Evolutionary conservation across 768 basidiomycete species (phyloP).

Genomic region (Pulveroboletus sp.): DNA sequence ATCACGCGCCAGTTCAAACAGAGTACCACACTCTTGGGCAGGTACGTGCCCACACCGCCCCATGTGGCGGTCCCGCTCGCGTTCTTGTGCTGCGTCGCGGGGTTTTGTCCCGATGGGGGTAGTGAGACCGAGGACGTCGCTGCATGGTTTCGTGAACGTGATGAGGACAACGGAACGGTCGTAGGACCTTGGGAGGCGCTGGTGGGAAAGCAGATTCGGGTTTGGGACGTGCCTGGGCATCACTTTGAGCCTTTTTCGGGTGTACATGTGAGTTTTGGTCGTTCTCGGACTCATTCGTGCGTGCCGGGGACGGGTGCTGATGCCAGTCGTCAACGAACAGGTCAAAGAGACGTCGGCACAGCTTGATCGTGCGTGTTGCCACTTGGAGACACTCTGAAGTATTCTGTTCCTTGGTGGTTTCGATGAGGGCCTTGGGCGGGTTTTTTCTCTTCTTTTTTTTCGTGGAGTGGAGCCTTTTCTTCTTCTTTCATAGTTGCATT

Average conservation of each 20-base stretch:
- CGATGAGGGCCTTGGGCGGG: no score
- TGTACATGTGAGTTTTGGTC: slow-evolving; percentile 41
- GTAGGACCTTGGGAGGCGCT: slow-evolving; percentile 47
- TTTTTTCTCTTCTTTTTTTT: no score
- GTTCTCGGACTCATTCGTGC: no score
- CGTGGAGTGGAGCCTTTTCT: no score
- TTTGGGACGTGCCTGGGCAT: slow-evolving; percentile 58
- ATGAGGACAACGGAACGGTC: slow-evolving; percentile 23
- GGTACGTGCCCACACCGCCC: slow-evolving; percentile 37
- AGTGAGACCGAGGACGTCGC: slow-evolving; percentile 34
- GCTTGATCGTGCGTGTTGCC: slow-evolving; percentile 17
- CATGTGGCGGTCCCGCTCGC: slow-evolving; percentile 36
- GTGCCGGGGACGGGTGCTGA: background rate
- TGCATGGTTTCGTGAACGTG: slow-evolving; percentile 49
- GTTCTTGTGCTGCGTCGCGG: slow-evolving; percentile 50
- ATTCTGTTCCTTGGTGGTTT: no score
- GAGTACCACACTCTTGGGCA: slow-evolving; percentile 43
- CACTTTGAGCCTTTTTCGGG: slow-evolving; percentile 58
- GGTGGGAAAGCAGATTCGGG: slow-evolving; percentile 33
- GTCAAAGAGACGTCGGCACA: slow-evolving; percentile 21
- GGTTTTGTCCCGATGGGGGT: slow-evolving; percentile 32
- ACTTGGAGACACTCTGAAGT: slow-evolving; percentile 5
- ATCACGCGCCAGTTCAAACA: slow-evolving; percentile 46
- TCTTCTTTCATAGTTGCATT: no score
- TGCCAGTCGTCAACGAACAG: background rate